Conservation (phyloP, 345 rosid species). For the Acer negundo region DNA sequence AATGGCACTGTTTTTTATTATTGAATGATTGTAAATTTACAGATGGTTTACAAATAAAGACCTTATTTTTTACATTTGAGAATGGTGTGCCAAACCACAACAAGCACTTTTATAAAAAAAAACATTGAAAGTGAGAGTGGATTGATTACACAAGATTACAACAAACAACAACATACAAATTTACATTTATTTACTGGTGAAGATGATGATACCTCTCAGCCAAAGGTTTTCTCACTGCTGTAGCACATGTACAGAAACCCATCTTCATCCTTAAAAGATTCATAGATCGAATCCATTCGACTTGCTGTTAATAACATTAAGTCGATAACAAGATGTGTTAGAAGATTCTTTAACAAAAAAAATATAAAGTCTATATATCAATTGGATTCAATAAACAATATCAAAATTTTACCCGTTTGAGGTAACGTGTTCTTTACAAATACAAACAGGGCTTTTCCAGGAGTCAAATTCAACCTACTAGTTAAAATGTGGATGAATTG, state of each 20-base stretch:
- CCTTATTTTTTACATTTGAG: slow-evolving; percentile 17
- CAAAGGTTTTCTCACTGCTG: slow-evolving; percentile 84
- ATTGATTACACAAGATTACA: slow-evolving; percentile 1
- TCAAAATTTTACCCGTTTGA: slow-evolving; percentile 57
- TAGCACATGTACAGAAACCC: slow-evolving; percentile 90
- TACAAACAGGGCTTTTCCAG: slow-evolving; percentile 79
- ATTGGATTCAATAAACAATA: neutral
- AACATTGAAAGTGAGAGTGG: neutral
- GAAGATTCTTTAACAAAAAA: neutral
- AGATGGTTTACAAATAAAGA: neutral
- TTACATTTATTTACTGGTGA: slow-evolving; percentile 2
- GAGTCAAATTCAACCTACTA: slow-evolving; percentile 57
- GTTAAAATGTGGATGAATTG: slow-evolving; percentile 78
- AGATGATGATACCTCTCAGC: slow-evolving; percentile 19
- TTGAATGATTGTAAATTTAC: neutral
- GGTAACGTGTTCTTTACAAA: slow-evolving; percentile 81
- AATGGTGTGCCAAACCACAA: slow-evolving; percentile 11
- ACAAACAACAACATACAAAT: neutral
- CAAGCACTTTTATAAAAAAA: neutral
- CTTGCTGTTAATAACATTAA: slow-evolving; percentile 45
- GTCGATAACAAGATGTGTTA: neutral
- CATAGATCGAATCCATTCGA: slow-evolving; percentile 62
- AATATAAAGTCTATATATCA: neutral
- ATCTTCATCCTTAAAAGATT: slow-evolving; percentile 77
- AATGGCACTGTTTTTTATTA: slow-evolving; percentile 11